phyloP scores from a whole-genome alignment of 306 rosid species.

The Medicago truncatula region MtrunA17r5.0-ANR NC_053045.1:36542001-36542500 shows the following conservation, averaged over 20 bases:
- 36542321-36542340: neutral
- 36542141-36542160: neutral
- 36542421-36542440: slow-evolving; percentile 73
- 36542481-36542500: slow-evolving; percentile 78
- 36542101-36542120: neutral
- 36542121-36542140: neutral
- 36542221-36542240: slow-evolving; percentile 53
- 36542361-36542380: slow-evolving; percentile 37
- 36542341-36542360: neutral
- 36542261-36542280: neutral
- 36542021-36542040: slow-evolving; percentile 53
- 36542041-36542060: slow-evolving; percentile 59
- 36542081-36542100: neutral
- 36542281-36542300: neutral
- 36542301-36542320: neutral
- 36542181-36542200: slow-evolving; percentile 73
- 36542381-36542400: slow-evolving; percentile 60
- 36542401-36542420: slow-evolving; percentile 87
- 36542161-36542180: slow-evolving; percentile 61
- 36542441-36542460: slow-evolving; percentile 57
- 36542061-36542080: slow-evolving; percentile 61
- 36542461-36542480: slow-evolving; percentile 70
- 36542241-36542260: slow-evolving; percentile 64
- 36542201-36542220: slow-evolving; percentile 70
- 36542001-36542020: slow-evolving; percentile 73